Percentiles rank a stretch among this genome's conserved stretches.
phyloP scores from a whole-genome alignment of 2,329 filamentous ascomycete species.

The Didymosphaeria variabile region DNA sequence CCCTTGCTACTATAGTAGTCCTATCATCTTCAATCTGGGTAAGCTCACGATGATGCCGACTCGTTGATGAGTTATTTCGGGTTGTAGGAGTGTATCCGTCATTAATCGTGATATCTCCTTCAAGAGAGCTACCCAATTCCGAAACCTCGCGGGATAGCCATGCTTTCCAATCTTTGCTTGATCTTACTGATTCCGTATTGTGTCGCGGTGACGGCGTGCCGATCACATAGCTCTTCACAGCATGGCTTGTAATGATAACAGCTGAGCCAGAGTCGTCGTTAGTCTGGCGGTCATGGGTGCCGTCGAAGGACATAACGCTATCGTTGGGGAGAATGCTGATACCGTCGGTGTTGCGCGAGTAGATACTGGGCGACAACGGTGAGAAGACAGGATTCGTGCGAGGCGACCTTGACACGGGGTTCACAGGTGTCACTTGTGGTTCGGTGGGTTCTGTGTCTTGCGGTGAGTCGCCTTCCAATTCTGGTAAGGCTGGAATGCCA shows the following conservation, averaged over 20 bases:
- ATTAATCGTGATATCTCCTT: conserved; percentile 41
- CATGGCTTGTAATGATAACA: conserved; percentile 55
- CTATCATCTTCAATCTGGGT: conserved; percentile 42
- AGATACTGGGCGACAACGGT: conserved; percentile 57
- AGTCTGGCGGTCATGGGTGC: conserved; percentile 6
- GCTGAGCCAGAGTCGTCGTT: conserved; percentile 44
- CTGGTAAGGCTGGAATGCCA: conserved; percentile 3
- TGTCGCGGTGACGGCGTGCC: conserved; percentile 41
- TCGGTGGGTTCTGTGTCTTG: background rate
- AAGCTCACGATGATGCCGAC: conserved; percentile 29
- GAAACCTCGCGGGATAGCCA: conserved; percentile 58
- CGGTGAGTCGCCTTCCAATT: conserved; percentile 14
- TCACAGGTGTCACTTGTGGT: background rate
- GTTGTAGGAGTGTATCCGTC: conserved; percentile 28
- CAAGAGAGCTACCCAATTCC: conserved; percentile 41
- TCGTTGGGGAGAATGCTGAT: conserved; percentile 46
- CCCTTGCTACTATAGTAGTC: conserved; percentile 28
- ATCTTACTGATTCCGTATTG: conserved; percentile 32
- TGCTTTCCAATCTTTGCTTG: conserved; percentile 56
- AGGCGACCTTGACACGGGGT: background rate
- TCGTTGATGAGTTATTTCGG: conserved; percentile 4
- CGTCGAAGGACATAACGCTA: conserved; percentile 42
- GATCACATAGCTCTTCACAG: conserved; percentile 55
- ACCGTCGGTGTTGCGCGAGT: conserved; percentile 55
- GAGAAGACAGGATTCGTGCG: conserved; percentile 29